Base-by-base conservation (phyloP, 2,329 filamentous ascomycete genomes). In the Purpureocillium takamizusanense region DNA sequence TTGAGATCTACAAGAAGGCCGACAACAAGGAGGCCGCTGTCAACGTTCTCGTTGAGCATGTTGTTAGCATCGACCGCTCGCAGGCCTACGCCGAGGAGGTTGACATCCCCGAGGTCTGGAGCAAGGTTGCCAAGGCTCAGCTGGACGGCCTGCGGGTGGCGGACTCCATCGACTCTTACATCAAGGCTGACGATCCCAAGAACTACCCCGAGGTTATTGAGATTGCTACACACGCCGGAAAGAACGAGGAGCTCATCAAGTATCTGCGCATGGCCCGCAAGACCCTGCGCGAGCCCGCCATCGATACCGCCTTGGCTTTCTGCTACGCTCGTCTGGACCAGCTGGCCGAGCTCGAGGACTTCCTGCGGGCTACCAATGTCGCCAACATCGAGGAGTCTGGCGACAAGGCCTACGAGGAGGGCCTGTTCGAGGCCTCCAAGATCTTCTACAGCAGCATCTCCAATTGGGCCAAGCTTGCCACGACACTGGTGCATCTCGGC, bases 391-490 rank as follows among this genome's bases (percentile, higher is more conserved):
- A 98, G 60, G 86, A 92, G 51, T 97, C 88, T 42, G 92, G 92
- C 70, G 92, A 98, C 74, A 95, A 95, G 72, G 90, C 92, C 16
- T 97, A 95, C 51, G 84, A 81, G 46, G 92, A 98, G 66, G 90
- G 90, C 43, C 81, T 86, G 56, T 90, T 92, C 56, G 84, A 97
- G 70, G 92, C 92, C 32, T 87, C 92, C 48, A 98, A 98, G 78
- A 97, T 98, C 56, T 98, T 97, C 76, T 98, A 81, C 70, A 87
- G 80, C 40, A 97, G 86, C 68, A 94, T 98, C 59, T 98, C 92
- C 39, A 98, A 98, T 76, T 98, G 92, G 92, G 90, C 90, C 40
- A 98, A 98, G 72, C 81, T 98, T 53, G 89, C 92, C 12, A 97
- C 92, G 10, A 98, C 92, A 10, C 77, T 97, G 43, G 92, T 98